These are phyloP conservation scores for Brassica carinata DNA, from an alignment of 345 rosid genomes.

Conservation along the genomic window DNA sequence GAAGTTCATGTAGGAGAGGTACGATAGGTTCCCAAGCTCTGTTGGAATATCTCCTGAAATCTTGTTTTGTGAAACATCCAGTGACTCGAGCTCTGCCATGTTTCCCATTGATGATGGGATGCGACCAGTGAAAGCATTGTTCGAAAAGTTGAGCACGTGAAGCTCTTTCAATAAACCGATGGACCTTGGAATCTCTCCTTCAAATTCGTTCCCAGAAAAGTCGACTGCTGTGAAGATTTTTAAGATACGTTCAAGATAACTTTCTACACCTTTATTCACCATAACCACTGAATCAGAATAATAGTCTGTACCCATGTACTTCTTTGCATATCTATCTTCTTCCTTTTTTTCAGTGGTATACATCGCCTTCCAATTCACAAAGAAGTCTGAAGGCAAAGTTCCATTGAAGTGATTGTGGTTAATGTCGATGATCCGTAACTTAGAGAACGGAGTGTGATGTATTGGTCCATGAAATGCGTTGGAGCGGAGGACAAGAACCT, in stretches of 20 bases:
- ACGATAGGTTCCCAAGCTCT: neutral
- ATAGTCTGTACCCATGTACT: neutral
- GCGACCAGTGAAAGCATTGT: neutral
- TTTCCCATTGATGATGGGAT: neutral
- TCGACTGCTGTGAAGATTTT: neutral
- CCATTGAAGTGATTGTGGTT: neutral
- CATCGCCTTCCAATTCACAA: neutral
- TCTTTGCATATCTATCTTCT: neutral
- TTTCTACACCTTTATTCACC: neutral
- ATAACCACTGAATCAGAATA: neutral
- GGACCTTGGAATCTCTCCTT: neutral
- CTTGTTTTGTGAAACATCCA: neutral
- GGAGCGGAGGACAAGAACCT: neutral
- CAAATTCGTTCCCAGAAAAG: neutral
- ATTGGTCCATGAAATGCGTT: neutral
- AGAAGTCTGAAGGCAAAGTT: neutral
- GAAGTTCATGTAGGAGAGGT: neutral
- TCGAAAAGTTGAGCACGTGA: neutral
- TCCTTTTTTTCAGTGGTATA: neutral
- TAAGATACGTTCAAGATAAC: neutral
- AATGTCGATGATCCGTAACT: neutral
- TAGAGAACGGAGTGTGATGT: neutral
- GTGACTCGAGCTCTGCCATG: neutral
- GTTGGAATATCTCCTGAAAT: neutral
- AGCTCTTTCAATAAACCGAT: neutral